Evolutionary conservation across 306 rosid species (phyloP).

Genomic region (Carpinus viminea): DNA sequence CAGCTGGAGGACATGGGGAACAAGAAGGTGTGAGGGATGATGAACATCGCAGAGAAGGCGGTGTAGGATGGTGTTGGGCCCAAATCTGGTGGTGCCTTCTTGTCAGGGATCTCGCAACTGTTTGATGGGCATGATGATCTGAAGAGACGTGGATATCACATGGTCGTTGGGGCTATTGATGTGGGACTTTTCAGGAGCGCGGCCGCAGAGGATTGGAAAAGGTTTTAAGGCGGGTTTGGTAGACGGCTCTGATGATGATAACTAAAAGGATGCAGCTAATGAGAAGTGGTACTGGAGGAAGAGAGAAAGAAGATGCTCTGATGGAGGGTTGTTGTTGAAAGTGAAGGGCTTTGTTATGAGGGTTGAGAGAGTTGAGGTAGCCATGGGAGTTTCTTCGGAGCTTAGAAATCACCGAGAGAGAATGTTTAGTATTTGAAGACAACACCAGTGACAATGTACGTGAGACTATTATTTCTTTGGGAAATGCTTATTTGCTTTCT

Average conservation of each 20-base stretch:
- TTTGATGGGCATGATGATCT: constrained; percentile 54
- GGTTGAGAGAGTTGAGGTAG: constrained; percentile 7
- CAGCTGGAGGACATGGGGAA: constrained; percentile 76
- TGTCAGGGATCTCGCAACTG: constrained; percentile 5
- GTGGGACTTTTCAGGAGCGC: constrained; percentile 52
- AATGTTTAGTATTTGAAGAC: too few species aligned
- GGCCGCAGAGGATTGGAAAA: constrained; percentile 37
- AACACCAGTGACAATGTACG: too few species aligned
- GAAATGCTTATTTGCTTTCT: too few species aligned
- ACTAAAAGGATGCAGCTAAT: too few species aligned
- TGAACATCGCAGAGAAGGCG: constrained; percentile 58
- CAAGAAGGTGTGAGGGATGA: constrained; percentile 55
- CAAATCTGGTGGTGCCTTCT: too few species aligned
- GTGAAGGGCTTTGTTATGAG: not conserved
- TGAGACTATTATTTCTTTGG: too few species aligned
- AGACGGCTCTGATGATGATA: too few species aligned
- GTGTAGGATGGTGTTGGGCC: constrained; percentile 23
- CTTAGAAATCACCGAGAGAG: too few species aligned
- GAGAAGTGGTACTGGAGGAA: too few species aligned
- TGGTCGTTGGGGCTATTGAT: constrained; percentile 65
- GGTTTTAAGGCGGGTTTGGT: too few species aligned
- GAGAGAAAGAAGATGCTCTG: too few species aligned
- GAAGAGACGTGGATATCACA: constrained; percentile 59
- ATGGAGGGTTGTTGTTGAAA: not conserved
- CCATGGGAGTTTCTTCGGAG: too few species aligned